Conservation (phyloP, 1,139 yeast species). For the Hyphopichia buzzinii region DNA sequence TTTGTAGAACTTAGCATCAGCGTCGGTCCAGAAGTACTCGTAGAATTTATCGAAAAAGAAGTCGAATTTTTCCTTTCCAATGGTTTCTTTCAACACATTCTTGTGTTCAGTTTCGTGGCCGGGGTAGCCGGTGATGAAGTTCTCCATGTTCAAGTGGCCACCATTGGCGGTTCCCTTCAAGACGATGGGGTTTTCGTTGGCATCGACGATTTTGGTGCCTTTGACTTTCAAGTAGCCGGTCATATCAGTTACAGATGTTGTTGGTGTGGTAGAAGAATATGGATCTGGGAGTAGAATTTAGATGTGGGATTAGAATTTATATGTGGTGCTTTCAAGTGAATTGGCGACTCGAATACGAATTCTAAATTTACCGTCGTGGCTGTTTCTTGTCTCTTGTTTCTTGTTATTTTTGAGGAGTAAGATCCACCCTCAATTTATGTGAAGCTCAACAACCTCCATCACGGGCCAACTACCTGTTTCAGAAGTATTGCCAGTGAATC, state of each 20-base stretch:
- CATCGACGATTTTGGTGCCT: conserved; percentile 42
- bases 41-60: conserved; percentile 46
- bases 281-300: too few relatives aligned
- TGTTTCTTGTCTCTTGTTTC: neutral
- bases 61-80: conserved; percentile 43
- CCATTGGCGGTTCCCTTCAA: conserved; percentile 43
- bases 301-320: too few relatives aligned
- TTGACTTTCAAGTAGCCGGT: conserved; percentile 20
- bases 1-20: conserved; percentile 41
- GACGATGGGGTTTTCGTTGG: conserved; percentile 28
- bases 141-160: conserved; percentile 50
- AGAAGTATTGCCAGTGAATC: too few relatives aligned
- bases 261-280: too few relatives aligned
- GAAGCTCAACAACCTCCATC: too few relatives aligned
- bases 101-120: conserved; percentile 50
- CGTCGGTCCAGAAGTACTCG: conserved; percentile 47
- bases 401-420: neutral
- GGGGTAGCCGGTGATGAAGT: conserved; percentile 50
- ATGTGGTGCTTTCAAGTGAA: too few relatives aligned
- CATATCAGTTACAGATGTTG: too few relatives aligned
- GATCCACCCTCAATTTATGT: too few relatives aligned
- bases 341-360: too few relatives aligned
- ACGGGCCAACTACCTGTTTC: too few relatives aligned
- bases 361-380: too few relatives aligned
- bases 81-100: conserved; percentile 26